phyloP scores from a whole-genome alignment of 371 early-diverging fungal genomes.

The Mortierella sp. region DNA sequence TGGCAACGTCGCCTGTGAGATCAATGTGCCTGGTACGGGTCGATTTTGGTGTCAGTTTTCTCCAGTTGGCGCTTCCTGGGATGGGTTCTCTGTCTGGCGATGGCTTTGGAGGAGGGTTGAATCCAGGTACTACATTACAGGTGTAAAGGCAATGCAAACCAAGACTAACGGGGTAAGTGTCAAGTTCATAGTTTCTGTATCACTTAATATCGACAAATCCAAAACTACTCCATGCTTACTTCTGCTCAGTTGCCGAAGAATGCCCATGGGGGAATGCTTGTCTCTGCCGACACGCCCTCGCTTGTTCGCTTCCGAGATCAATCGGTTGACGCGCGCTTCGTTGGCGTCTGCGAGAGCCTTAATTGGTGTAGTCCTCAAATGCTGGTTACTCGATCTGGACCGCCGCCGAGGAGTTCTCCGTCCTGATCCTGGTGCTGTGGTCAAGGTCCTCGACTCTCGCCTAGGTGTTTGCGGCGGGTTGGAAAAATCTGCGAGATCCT shows the following conservation, averaged over 20 bases:
- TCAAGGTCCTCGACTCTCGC: constrained; percentile 29
- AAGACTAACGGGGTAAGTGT: background rate
- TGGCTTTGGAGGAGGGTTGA: constrained; percentile 39
- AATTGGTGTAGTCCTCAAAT: constrained; percentile 29
- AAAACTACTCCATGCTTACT: constrained; percentile 16
- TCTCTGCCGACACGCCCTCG: constrained; percentile 35
- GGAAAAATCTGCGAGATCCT: background rate
- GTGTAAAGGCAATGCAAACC: background rate
- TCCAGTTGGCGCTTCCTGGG: constrained; percentile 49
- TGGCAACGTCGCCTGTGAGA: constrained; percentile 12
- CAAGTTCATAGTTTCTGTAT: background rate
- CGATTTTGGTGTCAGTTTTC: constrained; percentile 50
- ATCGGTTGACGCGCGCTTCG: constrained; percentile 33
- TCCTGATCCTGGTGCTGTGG: constrained; percentile 32
- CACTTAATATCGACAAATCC: background rate
- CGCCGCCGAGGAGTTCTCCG: constrained; percentile 37
- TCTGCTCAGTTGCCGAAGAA: constrained; percentile 33
- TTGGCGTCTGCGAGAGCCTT: constrained; percentile 47
- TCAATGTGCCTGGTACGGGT: constrained; percentile 29
- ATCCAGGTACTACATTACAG: constrained; percentile 36
- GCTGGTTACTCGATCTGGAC: constrained; percentile 25
- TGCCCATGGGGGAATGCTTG: constrained; percentile 51
- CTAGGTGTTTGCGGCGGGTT: constrained; percentile 33
- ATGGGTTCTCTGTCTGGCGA: constrained; percentile 37
- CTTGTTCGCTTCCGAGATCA: constrained; percentile 39